A percentile compares a stretch with the other conserved stretches of the same genome.
phyloP scores from a whole-genome alignment of 495 filamentous ascomycete genomes.

The Trichoderma parareesei region DNA sequence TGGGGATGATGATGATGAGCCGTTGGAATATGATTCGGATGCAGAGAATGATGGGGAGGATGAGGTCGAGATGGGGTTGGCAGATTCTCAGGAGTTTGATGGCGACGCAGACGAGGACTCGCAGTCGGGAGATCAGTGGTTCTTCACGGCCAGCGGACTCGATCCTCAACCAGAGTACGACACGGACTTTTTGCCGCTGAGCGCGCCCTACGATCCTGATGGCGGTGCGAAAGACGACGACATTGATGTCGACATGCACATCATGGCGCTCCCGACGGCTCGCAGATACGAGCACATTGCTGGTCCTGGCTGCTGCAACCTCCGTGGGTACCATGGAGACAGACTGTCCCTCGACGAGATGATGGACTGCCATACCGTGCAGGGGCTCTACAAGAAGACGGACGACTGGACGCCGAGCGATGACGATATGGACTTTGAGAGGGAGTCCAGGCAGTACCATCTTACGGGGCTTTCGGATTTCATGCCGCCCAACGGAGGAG shows the following conservation, averaged over 20 bases:
- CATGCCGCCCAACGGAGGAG: neutral
- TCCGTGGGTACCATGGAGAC: neutral
- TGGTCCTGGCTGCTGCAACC: neutral
- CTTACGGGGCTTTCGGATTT: neutral
- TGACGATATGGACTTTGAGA: neutral
- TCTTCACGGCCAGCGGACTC: neutral
- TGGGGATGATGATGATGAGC: neutral
- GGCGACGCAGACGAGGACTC: too few relatives aligned
- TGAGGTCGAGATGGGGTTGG: neutral
- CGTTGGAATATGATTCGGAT: neutral
- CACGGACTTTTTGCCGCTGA: neutral
- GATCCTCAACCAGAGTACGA: neutral
- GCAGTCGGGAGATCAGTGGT: neutral
- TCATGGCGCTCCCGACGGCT: neutral
- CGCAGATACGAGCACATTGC: conserved; percentile 1
- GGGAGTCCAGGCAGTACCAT: neutral
- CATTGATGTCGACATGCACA: neutral
- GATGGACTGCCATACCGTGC: conserved; percentile 4
- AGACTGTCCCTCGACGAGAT: neutral
- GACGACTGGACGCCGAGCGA: neutral
- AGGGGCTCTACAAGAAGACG: neutral
- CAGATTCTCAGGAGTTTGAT: neutral
- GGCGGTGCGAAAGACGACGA: neutral
- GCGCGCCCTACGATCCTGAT: neutral
- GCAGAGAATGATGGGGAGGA: neutral